A percentile compares a stretch with the other conserved stretches of the same genome.
phyloP scores from a whole-genome alignment of 257 asterid genomes.

The Solanum sejunctum region DNA sequence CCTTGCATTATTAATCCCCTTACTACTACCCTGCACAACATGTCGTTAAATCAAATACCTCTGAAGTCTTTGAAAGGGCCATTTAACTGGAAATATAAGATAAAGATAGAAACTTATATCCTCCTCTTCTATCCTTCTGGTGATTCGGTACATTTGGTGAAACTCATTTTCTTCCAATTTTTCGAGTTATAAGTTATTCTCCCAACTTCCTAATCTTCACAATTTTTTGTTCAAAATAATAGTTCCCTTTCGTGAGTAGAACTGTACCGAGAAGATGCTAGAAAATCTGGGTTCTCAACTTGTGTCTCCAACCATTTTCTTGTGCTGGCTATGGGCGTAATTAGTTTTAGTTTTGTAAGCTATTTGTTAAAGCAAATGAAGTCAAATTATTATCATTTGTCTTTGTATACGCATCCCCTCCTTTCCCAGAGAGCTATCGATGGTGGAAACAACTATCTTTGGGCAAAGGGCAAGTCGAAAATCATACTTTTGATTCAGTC shows the following conservation, averaged over 20 bases:
- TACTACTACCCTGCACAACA: background rate
- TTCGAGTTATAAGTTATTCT: background rate
- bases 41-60: background rate
- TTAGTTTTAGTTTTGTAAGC: background rate
- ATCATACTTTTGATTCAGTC: too few species aligned
- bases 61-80: background rate
- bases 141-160: background rate
- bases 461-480: too few species aligned
- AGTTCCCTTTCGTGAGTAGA: background rate
- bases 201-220: background rate
- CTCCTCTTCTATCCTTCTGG: background rate
- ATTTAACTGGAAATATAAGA: background rate
- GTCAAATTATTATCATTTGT: background rate
- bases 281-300: background rate
- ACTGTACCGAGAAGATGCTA: background rate
- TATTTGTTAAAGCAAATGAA: background rate
- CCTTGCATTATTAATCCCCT: background rate
- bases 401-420: too few species aligned
- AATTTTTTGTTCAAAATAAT: background rate
- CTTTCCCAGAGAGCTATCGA: too few species aligned
- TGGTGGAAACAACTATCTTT: too few species aligned
- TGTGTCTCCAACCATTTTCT: background rate
- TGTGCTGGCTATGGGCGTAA: background rate
- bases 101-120: background rate
- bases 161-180: background rate